Evolutionary conservation across 192 early-diverging fungal species (phyloP), one percentile per base, ranked within the genome.

Genomic region (Backusella psychrophila): DNA sequence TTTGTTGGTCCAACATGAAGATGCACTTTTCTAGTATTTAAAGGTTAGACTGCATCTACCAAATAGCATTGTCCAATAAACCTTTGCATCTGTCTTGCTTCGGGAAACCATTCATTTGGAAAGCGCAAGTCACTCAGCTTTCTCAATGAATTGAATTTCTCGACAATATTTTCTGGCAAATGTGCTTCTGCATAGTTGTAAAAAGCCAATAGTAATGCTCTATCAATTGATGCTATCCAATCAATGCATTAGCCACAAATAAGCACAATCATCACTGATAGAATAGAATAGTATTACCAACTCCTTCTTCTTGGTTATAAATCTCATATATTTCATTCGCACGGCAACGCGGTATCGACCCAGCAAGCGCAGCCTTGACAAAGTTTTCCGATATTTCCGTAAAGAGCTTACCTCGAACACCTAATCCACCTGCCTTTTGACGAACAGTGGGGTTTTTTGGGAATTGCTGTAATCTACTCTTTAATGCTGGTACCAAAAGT

Each of bases 1-100:
- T 99, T 99, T 6, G 97, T 99, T 42, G 97, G 97, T 7, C 97
- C 97, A 26, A 99, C 93, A 75, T 99, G 96, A 84, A 97, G 87
- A 35, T 95, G 88, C 68, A 99, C 95, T 34, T 90, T 92, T 34
- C 94, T 92, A 75, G 14, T 19, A 15, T 36, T 39, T 5, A 73
- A 23, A 34, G 4, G 12, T 19, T 73, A n/a, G 42, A 72, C 21
- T 2, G 33, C 33, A 33, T 33, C 33, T 33, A 33, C 2, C 0
- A 2, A 33, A 33, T 33, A 33, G 2, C 33, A 33, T 3, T 33
- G 2, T 33, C 33, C 33, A 33, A 66, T 63, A 23, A 85, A 91
- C 90, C 95, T 86, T 66, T 93, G 87, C 83, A 94, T 85, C 49
- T 84, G 80, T 34, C 97, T 89, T 17, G 96, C 91, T 11, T 82